These are phyloP conservation scores for Stereocaulon alpinum DNA, from an alignment of 495 filamentous ascomycete genomes.

Conservation along the genomic window DNA sequence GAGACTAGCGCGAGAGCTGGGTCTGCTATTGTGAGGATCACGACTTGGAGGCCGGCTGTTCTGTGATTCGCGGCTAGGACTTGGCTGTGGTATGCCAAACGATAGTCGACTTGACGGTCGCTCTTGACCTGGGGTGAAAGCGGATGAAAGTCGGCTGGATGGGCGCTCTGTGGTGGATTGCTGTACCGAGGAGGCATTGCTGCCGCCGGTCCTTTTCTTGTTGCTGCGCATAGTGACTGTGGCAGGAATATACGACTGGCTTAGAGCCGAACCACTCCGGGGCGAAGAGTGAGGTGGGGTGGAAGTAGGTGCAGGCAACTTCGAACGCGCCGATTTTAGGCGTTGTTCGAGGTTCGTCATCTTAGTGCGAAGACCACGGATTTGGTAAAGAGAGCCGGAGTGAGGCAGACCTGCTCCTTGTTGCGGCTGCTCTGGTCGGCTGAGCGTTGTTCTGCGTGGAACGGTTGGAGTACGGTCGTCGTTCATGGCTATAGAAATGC, in stretches of 20 bases:
- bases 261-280: conserved; percentile 44
- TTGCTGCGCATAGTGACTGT: conserved; percentile 68
- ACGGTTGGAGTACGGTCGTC: conserved; percentile 34
- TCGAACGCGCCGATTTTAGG: conserved; percentile 86
- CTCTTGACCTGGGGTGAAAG: conserved; percentile 31
- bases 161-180: conserved; percentile 32
- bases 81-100: conserved; percentile 35
- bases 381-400: conserved; percentile 83
- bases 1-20: conserved; percentile 43
- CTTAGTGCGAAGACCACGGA: conserved; percentile 84
- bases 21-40: conserved; percentile 29
- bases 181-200: conserved; percentile 44
- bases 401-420: conserved; percentile 46
- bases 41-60: conserved; percentile 21
- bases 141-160: conserved; percentile 25
- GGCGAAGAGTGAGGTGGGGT: conserved; percentile 79
- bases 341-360: conserved; percentile 93
- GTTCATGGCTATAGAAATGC: conserved; percentile 42
- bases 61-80: conserved; percentile 21
- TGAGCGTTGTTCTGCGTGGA: conserved; percentile 31
- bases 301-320: conserved; percentile 67
- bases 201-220: conserved; percentile 55
- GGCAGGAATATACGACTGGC: conserved; percentile 51
- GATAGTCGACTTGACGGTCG: conserved; percentile 34
- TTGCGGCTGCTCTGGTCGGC: conserved; percentile 26